Evolutionary conservation across 768 basidiomycete species (phyloP), one percentile per base, ranked within the genome.

Genomic region (Dioszegia aurantiaca): DNA sequence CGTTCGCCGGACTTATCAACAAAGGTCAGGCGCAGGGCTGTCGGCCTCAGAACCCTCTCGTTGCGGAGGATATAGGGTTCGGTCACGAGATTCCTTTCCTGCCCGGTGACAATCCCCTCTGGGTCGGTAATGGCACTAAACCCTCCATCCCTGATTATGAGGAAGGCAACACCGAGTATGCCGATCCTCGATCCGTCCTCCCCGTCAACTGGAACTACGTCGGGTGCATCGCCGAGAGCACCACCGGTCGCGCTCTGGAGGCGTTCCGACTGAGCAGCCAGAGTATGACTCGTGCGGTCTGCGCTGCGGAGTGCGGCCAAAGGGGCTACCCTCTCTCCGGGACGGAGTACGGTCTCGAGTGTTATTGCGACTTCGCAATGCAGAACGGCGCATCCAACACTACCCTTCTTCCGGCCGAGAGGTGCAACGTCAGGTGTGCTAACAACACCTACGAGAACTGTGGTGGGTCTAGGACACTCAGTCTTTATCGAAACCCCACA

Each of bases 31-130:
- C 68, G 17, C 19, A 52, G 6, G 61, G 66, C 9, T 78, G 77
- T 59, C 44, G 58, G 27, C 70, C 72, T n/a, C 56, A 72, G 54
- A 74, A 72, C 59, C 46, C 60, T 3, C 57, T 73, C 36, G 73
- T 78, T 52, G 58, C 72, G 56, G 77, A 78, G 55, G 69, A 73
- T 36, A 61, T 73, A 23, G 77, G 77, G 17, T 51, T 63, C 19
- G 67, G 61, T 19, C 49, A 64, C 36, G 44, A 59, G 11, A 66
- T 78, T 55, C 23, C 39, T 0, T 23, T 44, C 6, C 53, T 78
- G 2, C 75, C 77, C 19, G 77, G 77, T 36, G 62, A 78, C 68
- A 75, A 75, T 62, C 67, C 67, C 9, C 51, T 76, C 33, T 75
- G 72, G 72, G 63, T 67, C 54, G 74, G 74, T 14, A 57, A 63